Conservation (phyloP, 1,284 basidiomycete genomes). For the Trichosporon asahii region DNA sequence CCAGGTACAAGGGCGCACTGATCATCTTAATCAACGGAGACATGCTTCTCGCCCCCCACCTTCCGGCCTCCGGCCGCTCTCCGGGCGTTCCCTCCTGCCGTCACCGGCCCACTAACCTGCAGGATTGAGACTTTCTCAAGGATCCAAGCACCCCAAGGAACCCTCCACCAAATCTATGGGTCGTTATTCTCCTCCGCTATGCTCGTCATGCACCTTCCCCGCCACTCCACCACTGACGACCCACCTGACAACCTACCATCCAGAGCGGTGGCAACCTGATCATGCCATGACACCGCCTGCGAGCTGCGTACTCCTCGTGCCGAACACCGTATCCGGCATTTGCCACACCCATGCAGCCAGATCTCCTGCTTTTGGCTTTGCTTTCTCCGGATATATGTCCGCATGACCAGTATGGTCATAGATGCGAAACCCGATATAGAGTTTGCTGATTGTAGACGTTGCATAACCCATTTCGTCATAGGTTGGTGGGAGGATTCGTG, state of each 20-base stretch:
- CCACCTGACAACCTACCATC: not conserved
- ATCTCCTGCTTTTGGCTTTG: not conserved
- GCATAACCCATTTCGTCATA: not conserved
- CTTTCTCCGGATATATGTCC: not conserved
- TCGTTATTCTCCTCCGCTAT: not conserved
- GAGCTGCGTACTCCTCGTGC: not conserved
- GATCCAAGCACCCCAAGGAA: not conserved
- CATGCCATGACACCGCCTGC: not conserved
- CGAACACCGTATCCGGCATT: not conserved
- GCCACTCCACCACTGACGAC: not conserved
- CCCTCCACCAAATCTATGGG: conserved; percentile 4
- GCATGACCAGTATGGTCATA: not conserved
- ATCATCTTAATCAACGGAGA: not conserved
- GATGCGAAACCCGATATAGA: not conserved
- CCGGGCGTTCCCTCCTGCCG: not conserved
- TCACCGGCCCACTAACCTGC: not conserved
- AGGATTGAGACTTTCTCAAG: not conserved
- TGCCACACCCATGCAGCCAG: not conserved
- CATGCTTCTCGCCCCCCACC: not conserved
- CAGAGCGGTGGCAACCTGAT: not conserved
- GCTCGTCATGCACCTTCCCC: not conserved
- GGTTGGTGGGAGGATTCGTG: not conserved
- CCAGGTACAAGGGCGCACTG: conserved; percentile 3
- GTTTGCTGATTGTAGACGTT: not conserved
- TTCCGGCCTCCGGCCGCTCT: not conserved